Base-by-base conservation (phyloP, 345 rosid species). In the Eucalyptus caleyi region DNA sequence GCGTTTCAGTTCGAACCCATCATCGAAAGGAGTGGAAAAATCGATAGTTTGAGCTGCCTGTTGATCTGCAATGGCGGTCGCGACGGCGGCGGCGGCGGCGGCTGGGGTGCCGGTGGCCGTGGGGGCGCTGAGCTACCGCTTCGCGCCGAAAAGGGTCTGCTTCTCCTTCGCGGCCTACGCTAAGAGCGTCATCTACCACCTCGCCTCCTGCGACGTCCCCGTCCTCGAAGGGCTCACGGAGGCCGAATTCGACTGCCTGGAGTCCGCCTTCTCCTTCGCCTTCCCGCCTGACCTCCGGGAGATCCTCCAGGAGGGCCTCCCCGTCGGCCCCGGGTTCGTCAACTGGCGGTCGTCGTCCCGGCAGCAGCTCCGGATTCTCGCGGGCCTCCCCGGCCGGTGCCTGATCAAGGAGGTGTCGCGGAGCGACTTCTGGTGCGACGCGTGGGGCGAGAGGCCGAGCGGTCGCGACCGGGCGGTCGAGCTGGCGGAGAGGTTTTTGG, bases 231-330 rank as follows among this genome's bases (percentile, higher is more conserved):
- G 98, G 45, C 93, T 97, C 37, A 93, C 94, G n/a, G 95, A 92
- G 90, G 89, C 87, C 27, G 99, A 97, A 91, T 95, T 97, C 92
- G 37, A 91, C 88, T 86, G 91, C 86, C 90, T 96, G 44, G 98
- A 97, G 90, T 94, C 96, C 24, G 77, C 89, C n/a, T 93, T 94
- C 85, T 85, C 90, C 72, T 94, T 97, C 93, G 89, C 96, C 23
- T 97, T 96, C 93, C 99, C 99, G 34, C 95, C 94, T 2, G 99
- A 97, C 92, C 97, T 97, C 90, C 97, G 99, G 50, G 93, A 94
- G 26, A 95, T 97, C 90, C 99, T 97, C 89, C 95, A 88, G 27
- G 95, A 92, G 87, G 99, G 99, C 72, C 94, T 97, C 81, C 99
- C 99, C 51, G 89, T 94, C 6, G 96, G 96, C 30, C 91, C 94